These are phyloP conservation scores for Botrytis deweyae DNA, from an alignment of 2,329 filamentous ascomycete genomes.

Conservation along the genomic window DNA sequence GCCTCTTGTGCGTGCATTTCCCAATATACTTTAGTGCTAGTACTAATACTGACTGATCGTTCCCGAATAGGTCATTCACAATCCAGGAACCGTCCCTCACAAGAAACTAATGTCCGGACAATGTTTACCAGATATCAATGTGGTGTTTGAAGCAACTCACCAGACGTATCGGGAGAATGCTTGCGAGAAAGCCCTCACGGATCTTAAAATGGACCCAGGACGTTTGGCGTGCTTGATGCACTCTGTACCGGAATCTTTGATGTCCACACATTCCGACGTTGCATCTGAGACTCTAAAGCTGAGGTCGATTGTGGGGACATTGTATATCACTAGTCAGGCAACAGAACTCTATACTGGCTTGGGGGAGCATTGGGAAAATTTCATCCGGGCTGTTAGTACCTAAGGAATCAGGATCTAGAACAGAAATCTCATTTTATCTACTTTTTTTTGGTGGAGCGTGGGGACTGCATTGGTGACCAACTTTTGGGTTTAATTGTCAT, in stretches of 20 bases:
- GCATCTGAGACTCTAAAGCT: constrained; percentile 13
- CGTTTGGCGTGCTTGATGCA: constrained; percentile 22
- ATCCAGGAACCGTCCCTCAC: constrained; percentile 26
- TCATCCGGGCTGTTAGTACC: constrained; percentile 11
- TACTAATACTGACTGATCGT: not conserved
- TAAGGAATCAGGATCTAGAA: not conserved
- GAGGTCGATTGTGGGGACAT: not conserved
- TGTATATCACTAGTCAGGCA: constrained; percentile 17
- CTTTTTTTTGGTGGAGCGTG: not conserved
- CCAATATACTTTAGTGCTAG: not conserved
- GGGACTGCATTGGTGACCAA: not conserved
- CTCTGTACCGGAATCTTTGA: constrained; percentile 16
- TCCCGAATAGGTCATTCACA: constrained; percentile 24
- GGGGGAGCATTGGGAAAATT: constrained; percentile 20
- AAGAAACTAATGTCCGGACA: constrained; percentile 17
- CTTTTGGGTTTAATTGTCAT: not conserved
- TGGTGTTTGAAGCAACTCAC: constrained; percentile 22
- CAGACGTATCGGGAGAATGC: constrained; percentile 9
- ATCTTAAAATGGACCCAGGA: constrained; percentile 12
- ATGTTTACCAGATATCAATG: constrained; percentile 25
- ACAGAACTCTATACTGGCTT: constrained; percentile 16
- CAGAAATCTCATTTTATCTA: not conserved
- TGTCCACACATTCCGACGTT: constrained; percentile 13
- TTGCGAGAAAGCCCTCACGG: constrained; percentile 17
- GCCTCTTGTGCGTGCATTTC: constrained; percentile 22